Evolutionary conservation across 2,329 filamentous ascomycete species (phyloP), one percentile per base, ranked within the genome.

Genomic region (Tolypocladium guangdongense): DNA sequence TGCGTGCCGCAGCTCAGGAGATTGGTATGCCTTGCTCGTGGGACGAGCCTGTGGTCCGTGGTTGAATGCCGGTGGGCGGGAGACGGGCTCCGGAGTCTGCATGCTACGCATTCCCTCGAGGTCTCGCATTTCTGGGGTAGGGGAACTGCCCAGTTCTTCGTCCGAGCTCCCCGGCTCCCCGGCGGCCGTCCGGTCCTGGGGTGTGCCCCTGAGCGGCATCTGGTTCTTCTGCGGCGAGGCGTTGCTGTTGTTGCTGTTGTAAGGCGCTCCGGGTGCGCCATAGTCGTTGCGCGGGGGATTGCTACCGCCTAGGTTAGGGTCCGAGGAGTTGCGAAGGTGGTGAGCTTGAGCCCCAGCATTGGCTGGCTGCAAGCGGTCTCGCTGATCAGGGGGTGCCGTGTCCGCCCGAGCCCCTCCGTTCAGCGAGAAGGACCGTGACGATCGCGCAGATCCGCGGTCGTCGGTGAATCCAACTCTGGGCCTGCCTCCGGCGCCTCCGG

Each of bases 1-100:
- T 51, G 88, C 89, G 58, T 84, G 84, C 57, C 88, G 85, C 62
- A 92, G 76, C 64, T 93, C 88, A 16, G 87, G 81, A 33, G 89
- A 85, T 54, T 88, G 82, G 60, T 87, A 83, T 0, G 88, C 88
- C 46, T 67, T 82, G 55, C 80, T 83, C 1, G 77, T 74, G 6
- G 90, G 90, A 49, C 82, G 79, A 51, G 86, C 80, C 56, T 86
- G 82, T 14, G 90, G 82, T 38, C 79, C 78, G 67, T 96, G 89
- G 49, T 83, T 80, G 66, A 96, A 92, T 12, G 82, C 83, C 3
- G 92, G 92, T 1, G 92, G 91, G 7, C 78, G 74, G 6, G 81
- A 81, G 22, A 96, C 90, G 8, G 88, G 88, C 59, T 88, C 86
- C 1, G 88, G 88, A 7, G 87, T 82, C 36, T 78, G 75, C 66